phyloP scores from a whole-genome alignment of 768 basidiomycete genomes.

The Hirschioporus abietinus region DNA sequence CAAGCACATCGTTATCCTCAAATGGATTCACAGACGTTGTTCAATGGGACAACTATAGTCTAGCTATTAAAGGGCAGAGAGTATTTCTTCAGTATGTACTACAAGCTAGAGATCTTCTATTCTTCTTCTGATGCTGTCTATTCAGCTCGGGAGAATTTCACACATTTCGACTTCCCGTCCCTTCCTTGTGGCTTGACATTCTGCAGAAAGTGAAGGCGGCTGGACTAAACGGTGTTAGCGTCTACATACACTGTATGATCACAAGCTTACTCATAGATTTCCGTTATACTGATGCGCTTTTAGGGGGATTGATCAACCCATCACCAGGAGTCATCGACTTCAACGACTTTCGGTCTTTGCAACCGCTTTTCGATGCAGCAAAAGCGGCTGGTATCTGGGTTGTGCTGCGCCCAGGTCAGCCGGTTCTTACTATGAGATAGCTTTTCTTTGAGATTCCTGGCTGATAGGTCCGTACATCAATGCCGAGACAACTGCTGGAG shows the following conservation, averaged over 20 bases:
- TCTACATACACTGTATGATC: slow-evolving; percentile 59
- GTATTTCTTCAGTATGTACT: slow-evolving; percentile 62
- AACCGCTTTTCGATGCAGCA: slow-evolving; percentile 71
- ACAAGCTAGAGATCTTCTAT: background rate
- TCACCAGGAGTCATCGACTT: slow-evolving; percentile 72
- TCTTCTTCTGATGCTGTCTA: background rate
- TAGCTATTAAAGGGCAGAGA: slow-evolving; percentile 63
- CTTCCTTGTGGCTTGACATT: slow-evolving; percentile 75
- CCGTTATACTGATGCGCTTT: slow-evolving; percentile 3
- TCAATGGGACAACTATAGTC: slow-evolving; percentile 65
- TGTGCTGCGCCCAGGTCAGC: slow-evolving; percentile 66
- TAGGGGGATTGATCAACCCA: slow-evolving; percentile 69
- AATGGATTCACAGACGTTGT: slow-evolving; percentile 28
- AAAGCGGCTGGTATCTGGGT: slow-evolving; percentile 72
- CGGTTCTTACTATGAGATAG: background rate
- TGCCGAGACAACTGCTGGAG: slow-evolving; percentile 77
- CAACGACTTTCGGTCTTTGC: slow-evolving; percentile 58
- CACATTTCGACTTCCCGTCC: slow-evolving; percentile 75
- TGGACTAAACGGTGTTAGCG: slow-evolving; percentile 71
- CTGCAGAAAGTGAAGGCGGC: slow-evolving; percentile 78
- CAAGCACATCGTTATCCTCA: background rate
- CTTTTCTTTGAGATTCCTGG: background rate
- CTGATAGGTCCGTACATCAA: slow-evolving; percentile 52
- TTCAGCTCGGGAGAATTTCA: slow-evolving; percentile 81
- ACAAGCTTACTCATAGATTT: background rate